Base-by-base conservation (phyloP, 2,329 filamentous ascomycete genomes). In the Pestalotiopsis sp. region DNA sequence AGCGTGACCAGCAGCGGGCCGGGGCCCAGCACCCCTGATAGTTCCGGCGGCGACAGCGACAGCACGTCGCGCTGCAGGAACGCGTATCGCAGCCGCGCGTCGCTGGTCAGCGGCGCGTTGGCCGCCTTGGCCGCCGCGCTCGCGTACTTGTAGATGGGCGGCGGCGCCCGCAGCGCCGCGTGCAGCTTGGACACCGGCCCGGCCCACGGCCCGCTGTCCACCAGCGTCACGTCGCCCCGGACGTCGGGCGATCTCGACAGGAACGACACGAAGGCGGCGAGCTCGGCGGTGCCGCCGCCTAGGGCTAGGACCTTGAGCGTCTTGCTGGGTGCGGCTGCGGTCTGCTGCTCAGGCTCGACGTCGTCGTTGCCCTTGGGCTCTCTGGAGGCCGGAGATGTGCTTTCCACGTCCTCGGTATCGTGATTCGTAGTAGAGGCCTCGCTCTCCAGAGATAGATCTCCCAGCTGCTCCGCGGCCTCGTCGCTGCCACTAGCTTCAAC, bases 191-290 rank as follows among this genome's bases (percentile, higher is more conserved):
- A 74, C 5, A 92, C 83, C 12, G 95, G 88, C 2, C 79, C 72
- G 0, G 82, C 83, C 95, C 96, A 98, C 38, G 92, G 89, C 2
- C 92, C 96, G 20, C 93, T 90, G 81, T 98, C 95, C 62, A 98
- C 81, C n/a, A 94, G 89, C 5, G 85, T 86, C 12, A 96, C 80
- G 39, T 80, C 70, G 23, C 81, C 68, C 7, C 36, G 4, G 71
- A 60, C 2, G 70, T 72, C 39, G 14, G 36, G 61, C 49, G 61
- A 20, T 12, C 75, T 69, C 25, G 77, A 74, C 27, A 88, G 74
- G 72, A 83, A 82, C 6, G 82, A 81, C 0, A 81, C 86, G 59
- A 88, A 82, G 13, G 87, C 85, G 9, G 84, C 82, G 20, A 94
- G 85, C 78, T 91, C 89, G 14, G 89, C 88, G 4, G 88, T 86